Evolutionary conservation across 176 grass and related monocot species (phyloP).

Genomic region (Hyparrhenia diplandra): DNA sequence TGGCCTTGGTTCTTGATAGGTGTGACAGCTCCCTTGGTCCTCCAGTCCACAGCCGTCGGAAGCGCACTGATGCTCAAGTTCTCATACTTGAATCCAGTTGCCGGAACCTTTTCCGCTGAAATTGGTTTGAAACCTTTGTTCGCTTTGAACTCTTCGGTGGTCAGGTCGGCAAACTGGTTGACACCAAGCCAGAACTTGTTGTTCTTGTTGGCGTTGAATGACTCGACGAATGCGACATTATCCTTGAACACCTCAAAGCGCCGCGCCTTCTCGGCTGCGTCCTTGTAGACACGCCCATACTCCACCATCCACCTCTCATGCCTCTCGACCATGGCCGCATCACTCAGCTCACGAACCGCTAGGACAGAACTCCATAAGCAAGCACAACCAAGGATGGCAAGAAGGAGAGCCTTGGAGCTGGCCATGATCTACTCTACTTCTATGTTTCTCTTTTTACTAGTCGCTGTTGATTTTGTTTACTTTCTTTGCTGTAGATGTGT

Average conservation of each 20-base stretch:
- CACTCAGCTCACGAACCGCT: not conserved
- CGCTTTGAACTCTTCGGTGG: not conserved
- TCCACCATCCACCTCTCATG: not conserved
- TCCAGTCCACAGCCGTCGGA: not conserved
- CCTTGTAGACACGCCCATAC: not conserved
- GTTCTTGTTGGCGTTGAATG: not conserved
- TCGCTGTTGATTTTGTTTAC: too few relatives aligned
- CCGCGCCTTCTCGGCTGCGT: not conserved
- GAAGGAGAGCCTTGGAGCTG: constrained; percentile 26
- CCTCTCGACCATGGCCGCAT: not conserved
- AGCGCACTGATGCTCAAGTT: not conserved
- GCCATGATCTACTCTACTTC: not conserved
- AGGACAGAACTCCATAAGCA: not conserved
- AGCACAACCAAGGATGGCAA: not conserved
- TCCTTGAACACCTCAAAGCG: constrained; percentile 4
- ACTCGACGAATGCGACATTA: not conserved
- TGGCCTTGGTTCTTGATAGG: constrained; percentile 10
- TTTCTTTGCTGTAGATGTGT: too few relatives aligned
- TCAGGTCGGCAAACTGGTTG: constrained; percentile 14
- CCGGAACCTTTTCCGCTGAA: not conserved
- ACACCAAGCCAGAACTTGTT: constrained; percentile 2
- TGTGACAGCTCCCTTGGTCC: not conserved
- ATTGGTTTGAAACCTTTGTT: not conserved
- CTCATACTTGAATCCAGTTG: not conserved
- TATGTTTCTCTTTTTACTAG: too few relatives aligned